Evolutionary conservation across 2,329 filamentous ascomycete species (phyloP).

Genomic region (Pseudopyrenochaeta lycopersici): DNA sequence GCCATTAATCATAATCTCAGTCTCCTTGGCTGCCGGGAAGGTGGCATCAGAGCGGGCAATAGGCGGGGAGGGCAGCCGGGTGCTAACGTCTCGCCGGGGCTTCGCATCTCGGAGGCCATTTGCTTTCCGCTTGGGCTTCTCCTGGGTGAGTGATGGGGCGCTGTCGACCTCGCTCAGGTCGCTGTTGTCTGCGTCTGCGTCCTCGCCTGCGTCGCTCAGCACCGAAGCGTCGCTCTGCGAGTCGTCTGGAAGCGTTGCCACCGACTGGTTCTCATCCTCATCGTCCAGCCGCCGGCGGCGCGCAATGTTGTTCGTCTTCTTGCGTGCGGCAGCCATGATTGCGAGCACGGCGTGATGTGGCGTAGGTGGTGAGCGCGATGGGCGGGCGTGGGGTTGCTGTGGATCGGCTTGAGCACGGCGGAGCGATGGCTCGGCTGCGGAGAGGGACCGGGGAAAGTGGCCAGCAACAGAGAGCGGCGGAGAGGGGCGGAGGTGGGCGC

Average conservation of each 20-base stretch:
- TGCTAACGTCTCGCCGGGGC: slow-evolving; percentile 33
- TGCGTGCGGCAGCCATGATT: slow-evolving; percentile 49
- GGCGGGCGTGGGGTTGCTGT: slow-evolving; percentile 30
- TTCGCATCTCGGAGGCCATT: slow-evolving; percentile 49
- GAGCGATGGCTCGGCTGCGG: slow-evolving; percentile 34
- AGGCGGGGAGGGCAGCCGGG: slow-evolving; percentile 44
- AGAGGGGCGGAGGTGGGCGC: slow-evolving; percentile 22
- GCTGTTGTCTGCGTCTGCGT: slow-evolving; percentile 67
- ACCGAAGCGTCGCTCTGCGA: slow-evolving; percentile 70
- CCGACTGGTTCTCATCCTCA: slow-evolving; percentile 48
- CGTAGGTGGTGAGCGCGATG: slow-evolving; percentile 20
- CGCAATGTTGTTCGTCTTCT: slow-evolving; percentile 46
- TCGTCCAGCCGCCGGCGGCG: slow-evolving; percentile 52
- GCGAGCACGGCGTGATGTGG: slow-evolving; percentile 18
- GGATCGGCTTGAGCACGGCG: slow-evolving; percentile 29
- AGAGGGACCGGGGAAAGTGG: slow-evolving; percentile 23
- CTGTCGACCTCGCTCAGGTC: slow-evolving; percentile 64
- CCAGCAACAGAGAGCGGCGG: slow-evolving; percentile 21
- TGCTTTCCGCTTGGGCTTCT: slow-evolving; percentile 48
- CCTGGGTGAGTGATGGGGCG: slow-evolving; percentile 43
- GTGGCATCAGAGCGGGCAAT: slow-evolving; percentile 48
- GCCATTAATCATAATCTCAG: slow-evolving; percentile 69
- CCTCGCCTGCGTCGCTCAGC: slow-evolving; percentile 65
- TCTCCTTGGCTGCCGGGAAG: slow-evolving; percentile 62
- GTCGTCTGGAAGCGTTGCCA: slow-evolving; percentile 65